Conservation (phyloP, 2,329 filamentous ascomycete genomes). For the Leptosphaerulina australis region DNA sequence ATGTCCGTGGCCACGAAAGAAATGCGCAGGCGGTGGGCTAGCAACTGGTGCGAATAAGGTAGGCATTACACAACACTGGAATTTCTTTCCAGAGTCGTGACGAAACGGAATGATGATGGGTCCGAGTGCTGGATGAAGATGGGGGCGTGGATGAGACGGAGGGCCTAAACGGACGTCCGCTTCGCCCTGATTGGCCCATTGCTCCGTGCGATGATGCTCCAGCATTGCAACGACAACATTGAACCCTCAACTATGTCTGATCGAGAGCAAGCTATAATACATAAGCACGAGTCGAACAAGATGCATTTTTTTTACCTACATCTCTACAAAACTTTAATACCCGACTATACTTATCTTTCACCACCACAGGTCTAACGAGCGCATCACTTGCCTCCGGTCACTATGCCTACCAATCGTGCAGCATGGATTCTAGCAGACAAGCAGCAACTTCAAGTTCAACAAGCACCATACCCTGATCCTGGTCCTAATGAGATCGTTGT, state of each 20-base stretch:
- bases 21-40: no score
- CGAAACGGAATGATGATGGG: background rate
- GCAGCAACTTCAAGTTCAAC: slow-evolving; percentile 13
- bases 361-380: background rate
- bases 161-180: slow-evolving; percentile 13
- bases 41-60: no score
- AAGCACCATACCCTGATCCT: slow-evolving; percentile 8
- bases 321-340: background rate
- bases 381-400: background rate
- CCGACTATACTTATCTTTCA: background rate
- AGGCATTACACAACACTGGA: no score
- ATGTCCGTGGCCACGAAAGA: background rate
- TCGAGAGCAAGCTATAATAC: background rate
- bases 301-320: background rate
- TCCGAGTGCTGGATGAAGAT: background rate
- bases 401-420: slow-evolving; percentile 6
- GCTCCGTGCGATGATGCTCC: background rate
- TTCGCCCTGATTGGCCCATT: slow-evolving; percentile 8
- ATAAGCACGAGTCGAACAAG: background rate
- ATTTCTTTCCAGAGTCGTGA: background rate
- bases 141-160: background rate
- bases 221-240: background rate
- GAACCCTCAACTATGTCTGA: background rate
- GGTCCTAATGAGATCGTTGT: slow-evolving; percentile 17
- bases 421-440: background rate